These are phyloP conservation scores for Trebouxia sp. DNA, from an alignment of 139 green algal species.

Conservation along the genomic window DNA sequence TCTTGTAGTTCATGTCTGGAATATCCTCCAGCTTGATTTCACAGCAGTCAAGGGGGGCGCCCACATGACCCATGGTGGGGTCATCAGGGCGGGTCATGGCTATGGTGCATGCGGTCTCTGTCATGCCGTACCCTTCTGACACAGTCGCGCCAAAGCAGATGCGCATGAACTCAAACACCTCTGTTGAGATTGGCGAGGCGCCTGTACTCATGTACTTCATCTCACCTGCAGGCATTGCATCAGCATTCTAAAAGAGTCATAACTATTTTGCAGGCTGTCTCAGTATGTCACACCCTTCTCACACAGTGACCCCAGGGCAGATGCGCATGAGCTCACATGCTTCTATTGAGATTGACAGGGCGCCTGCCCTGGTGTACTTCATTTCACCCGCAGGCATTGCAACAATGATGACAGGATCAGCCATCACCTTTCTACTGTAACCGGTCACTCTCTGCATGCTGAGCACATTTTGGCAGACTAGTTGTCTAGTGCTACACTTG, in stretches of 20 bases:
- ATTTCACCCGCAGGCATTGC: conserved; percentile 42
- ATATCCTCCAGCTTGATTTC: conserved; percentile 95
- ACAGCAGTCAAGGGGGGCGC: conserved; percentile 75
- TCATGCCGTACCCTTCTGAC: conserved; percentile 80
- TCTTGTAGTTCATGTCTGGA: conserved; percentile 95
- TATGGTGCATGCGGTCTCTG: conserved; percentile 89
- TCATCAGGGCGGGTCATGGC: conserved; percentile 66
- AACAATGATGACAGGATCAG: no score
- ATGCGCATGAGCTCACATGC: conserved; percentile 93
- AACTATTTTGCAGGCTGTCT: conserved; percentile 84
- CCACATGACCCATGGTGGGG: conserved; percentile 75
- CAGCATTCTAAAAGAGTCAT: conserved; percentile 45
- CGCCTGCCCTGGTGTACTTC: conserved; percentile 68
- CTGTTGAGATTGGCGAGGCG: conserved; percentile 85
- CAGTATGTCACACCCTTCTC: conserved; percentile 84
- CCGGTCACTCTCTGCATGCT: no score
- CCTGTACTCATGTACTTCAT: conserved; percentile 71
- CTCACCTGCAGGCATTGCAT: conserved; percentile 35
- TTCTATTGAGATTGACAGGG: conserved; percentile 88
- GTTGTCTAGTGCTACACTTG: no score
- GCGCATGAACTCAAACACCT: conserved; percentile 94
- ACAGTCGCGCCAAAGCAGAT: conserved; percentile 84
- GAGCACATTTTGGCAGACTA: no score
- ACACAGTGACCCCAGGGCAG: conserved; percentile 78
- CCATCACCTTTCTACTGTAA: no score